Evolutionary conservation across 192 early-diverging fungal species (phyloP), one percentile per base, ranked within the genome.

Genomic region (Coemansia sp.): DNA sequence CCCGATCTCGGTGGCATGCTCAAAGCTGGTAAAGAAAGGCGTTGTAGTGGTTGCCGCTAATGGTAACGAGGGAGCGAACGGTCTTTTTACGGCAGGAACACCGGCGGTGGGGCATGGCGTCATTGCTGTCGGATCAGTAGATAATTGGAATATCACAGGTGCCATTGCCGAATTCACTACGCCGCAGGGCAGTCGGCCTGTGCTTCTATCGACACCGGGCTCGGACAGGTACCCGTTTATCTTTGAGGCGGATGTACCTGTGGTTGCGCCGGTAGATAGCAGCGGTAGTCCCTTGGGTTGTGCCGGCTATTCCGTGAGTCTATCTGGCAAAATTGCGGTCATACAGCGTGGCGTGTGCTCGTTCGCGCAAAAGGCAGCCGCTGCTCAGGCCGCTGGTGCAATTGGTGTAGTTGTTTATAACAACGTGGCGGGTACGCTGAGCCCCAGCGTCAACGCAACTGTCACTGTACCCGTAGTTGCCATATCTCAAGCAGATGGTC

Each of bases 31-130:
- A 15, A 60, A 71, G 7, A 29, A 70, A 6, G 90, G 90, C 29
- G 69, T 88, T 24, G 66, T 89, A 34, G 85, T 94, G 12, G 80
- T 87, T 55, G 81, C 88, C 22, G 85, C 93, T 17, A 80, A 82
- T 38, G 95, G 95, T 17, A 97, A 97, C 83, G 85, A 89, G 34
- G 94, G 94, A 41, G 38, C 65, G 27, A 70, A 72, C 29, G 91
- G 91, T 0, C 29, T 90, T 1, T 87, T 78, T 61, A 85, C 85
- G 38, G 79, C 82, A 3, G 69, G 79, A 13, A 63, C 83, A 2
- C 89, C 89, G 5, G 82, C 84, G 1, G 60, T 85, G n/a, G 83
- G 84, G 0, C 59, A 60, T 22, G 70, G 86, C 45, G 88, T 85
- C 34, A 66, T 91, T 5, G 78, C 80, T 15, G 87, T 93, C 46